phyloP scores from a whole-genome alignment of 805 yeast species.

The Wickerhamomyces ciferrii region DNA sequence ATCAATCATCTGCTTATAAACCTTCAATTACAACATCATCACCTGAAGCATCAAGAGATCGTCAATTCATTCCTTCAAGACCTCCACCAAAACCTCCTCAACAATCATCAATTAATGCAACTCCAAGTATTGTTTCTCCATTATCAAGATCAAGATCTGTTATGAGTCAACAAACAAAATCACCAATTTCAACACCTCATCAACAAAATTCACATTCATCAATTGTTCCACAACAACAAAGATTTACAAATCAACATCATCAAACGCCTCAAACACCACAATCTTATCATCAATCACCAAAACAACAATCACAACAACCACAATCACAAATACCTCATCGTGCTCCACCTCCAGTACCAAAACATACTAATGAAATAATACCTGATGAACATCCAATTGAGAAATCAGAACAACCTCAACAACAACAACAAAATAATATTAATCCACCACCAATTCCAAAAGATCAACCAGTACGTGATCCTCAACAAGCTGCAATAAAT shows the following conservation, averaged over 20 bases:
- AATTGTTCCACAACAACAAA: not conserved
- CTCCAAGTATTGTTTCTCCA: slow-evolving; percentile 22
- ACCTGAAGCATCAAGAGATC: slow-evolving; percentile 20
- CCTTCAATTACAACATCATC: slow-evolving; percentile 7
- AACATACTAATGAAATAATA: slow-evolving; percentile 6
- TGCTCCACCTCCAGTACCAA: slow-evolving; percentile 21
- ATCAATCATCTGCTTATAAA: slow-evolving; percentile 13
- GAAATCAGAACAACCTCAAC: slow-evolving; percentile 25
- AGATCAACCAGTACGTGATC: slow-evolving; percentile 40
- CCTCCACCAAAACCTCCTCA: slow-evolving; percentile 64
- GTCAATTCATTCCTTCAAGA: slow-evolving; percentile 55
- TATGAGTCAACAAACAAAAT: slow-evolving; percentile 7
- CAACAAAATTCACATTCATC: slow-evolving; percentile 2
- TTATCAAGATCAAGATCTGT: slow-evolving; percentile 16
- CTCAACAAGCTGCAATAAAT: slow-evolving; percentile 44
- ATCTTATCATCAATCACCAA: not conserved
- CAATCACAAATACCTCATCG: slow-evolving; percentile 19
- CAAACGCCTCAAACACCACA: slow-evolving; percentile 8
- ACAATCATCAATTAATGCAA: slow-evolving; percentile 8
- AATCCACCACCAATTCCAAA: slow-evolving; percentile 28
- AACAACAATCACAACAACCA: not conserved
- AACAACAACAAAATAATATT: slow-evolving; percentile 21
- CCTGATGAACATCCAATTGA: slow-evolving; percentile 11
- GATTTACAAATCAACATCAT: slow-evolving; percentile 1
- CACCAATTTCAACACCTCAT: slow-evolving; percentile 16